A percentile compares a stretch with the other conserved stretches of the same genome.
These are phyloP conservation scores for Coniochaeta sp. DNA, from an alignment of 2,329 filamentous ascomycete genomes.

Conservation along the genomic window DNA sequence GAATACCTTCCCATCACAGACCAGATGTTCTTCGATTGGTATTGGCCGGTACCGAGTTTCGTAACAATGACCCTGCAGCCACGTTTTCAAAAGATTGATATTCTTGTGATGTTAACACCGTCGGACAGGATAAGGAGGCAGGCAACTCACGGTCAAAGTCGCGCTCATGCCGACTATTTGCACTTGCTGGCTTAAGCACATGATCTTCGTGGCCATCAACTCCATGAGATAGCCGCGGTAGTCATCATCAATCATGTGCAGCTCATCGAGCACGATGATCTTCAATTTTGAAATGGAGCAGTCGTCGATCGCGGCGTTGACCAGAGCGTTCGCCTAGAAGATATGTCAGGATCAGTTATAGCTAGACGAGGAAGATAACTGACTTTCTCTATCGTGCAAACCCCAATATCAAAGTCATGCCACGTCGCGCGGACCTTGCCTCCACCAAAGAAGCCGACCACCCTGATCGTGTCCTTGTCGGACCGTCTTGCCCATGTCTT, in stretches of 20 bases:
- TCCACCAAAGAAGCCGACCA: conserved; percentile 70
- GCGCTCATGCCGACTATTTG: conserved; percentile 78
- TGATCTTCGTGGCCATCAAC: conserved; percentile 64
- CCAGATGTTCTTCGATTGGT: conserved; percentile 69
- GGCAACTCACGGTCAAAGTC: conserved; percentile 57
- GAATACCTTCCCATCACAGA: conserved; percentile 64
- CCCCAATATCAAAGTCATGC: conserved; percentile 69
- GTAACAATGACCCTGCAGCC: conserved; percentile 66
- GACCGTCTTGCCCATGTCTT: conserved; percentile 46
- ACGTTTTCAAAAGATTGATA: conserved; percentile 59
- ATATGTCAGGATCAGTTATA: conserved; percentile 3
- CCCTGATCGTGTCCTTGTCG: conserved; percentile 52
- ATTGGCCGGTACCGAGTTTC: conserved; percentile 67
- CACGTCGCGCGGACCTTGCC: conserved; percentile 60
- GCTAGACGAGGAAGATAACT: conserved; percentile 5
- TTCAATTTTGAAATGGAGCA: conserved; percentile 57
- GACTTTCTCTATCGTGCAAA: conserved; percentile 75
- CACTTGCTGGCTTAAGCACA: conserved; percentile 59
- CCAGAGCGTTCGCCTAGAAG: conserved; percentile 62
- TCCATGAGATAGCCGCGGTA: conserved; percentile 70
- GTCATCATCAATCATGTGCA: conserved; percentile 78
- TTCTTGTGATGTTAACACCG: conserved; percentile 41
- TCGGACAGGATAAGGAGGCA: background rate
- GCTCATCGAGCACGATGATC: conserved; percentile 65
- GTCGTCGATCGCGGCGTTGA: conserved; percentile 68